phyloP scores from a whole-genome alignment of 2,329 filamentous ascomycete species.

The Xylariaceae sp. region DNA sequence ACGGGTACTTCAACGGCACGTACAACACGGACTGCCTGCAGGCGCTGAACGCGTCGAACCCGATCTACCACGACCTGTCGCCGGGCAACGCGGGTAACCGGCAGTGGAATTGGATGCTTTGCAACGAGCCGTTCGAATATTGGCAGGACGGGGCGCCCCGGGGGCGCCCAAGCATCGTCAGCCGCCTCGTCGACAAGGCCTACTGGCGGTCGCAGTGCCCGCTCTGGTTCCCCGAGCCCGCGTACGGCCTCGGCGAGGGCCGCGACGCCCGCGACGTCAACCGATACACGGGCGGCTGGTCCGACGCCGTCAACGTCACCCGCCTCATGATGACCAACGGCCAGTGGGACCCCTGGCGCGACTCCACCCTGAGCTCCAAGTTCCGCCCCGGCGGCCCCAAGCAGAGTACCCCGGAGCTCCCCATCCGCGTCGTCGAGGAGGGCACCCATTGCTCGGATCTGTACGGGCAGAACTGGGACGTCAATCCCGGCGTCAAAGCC shows the following conservation, averaged over 20 bases:
- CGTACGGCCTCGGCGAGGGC: slow-evolving; percentile 39
- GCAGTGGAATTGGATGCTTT: slow-evolving; percentile 60
- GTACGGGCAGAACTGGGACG: slow-evolving; percentile 49
- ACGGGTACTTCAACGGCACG: slow-evolving; percentile 47
- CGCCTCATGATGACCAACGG: slow-evolving; percentile 46
- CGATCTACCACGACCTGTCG: slow-evolving; percentile 41
- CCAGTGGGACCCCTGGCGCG: slow-evolving; percentile 45
- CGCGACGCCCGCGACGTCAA: slow-evolving; percentile 40
- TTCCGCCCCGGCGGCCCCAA: slow-evolving; percentile 44
- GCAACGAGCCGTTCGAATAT: slow-evolving; percentile 51
- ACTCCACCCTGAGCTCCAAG: slow-evolving; percentile 41
- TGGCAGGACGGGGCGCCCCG: slow-evolving; percentile 50
- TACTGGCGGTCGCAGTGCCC: slow-evolving; percentile 49
- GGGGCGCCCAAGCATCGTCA: slow-evolving; percentile 44
- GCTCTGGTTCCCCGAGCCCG: slow-evolving; percentile 48
- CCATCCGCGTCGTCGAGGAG: slow-evolving; percentile 39
- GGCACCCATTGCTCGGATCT: slow-evolving; percentile 47
- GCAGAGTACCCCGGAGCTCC: slow-evolving; percentile 37
- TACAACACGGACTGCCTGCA: slow-evolving; percentile 51
- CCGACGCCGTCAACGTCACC: slow-evolving; percentile 37
- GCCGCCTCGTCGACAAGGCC: slow-evolving; percentile 39
- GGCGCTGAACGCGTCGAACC: slow-evolving; percentile 49
- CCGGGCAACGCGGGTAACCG: slow-evolving; percentile 48
- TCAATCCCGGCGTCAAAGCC: slow-evolving; percentile 52
- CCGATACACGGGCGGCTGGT: slow-evolving; percentile 45